Percentiles rank a stretch among this genome's conserved stretches.
phyloP scores from a whole-genome alignment of 1,139 yeast genomes.

The Candida pseudocylindracea region DNA sequence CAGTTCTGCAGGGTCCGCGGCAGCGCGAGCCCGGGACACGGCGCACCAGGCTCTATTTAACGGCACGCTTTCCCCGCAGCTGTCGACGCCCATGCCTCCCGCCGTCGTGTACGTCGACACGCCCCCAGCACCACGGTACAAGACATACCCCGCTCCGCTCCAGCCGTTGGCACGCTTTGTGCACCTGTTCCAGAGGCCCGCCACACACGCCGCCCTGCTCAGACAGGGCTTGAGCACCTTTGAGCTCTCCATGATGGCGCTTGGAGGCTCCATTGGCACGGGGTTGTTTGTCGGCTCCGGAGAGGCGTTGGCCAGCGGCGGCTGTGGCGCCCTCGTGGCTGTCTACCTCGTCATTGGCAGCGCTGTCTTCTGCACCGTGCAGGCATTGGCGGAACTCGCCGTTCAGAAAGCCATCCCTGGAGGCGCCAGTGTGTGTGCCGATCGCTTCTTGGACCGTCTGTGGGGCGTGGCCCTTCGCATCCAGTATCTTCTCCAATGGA shows the following conservation, averaged over 20 bases:
- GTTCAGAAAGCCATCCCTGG: conserved; percentile 30
- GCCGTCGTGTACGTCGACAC: too few relatives aligned
- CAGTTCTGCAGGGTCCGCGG: too few relatives aligned
- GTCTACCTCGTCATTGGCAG: conserved; percentile 22
- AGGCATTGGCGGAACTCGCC: too few relatives aligned
- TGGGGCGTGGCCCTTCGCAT: conserved; percentile 39
- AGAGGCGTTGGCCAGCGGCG: conserved; percentile 32
- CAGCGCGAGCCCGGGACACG: too few relatives aligned
- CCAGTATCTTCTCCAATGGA: conserved; percentile 48
- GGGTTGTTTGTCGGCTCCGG: conserved; percentile 22
- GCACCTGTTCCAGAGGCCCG: too few relatives aligned
- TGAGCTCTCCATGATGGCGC: conserved; percentile 8
- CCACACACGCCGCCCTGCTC: conserved; percentile 3
- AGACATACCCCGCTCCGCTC: too few relatives aligned
- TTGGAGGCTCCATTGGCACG: conserved; percentile 1
- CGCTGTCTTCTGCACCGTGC: too few relatives aligned
- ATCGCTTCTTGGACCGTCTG: conserved; percentile 36
- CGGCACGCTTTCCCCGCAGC: too few relatives aligned
- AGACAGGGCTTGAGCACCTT: conserved; percentile 15
- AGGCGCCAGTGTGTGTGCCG: conserved; percentile 36
- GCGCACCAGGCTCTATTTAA: too few relatives aligned
- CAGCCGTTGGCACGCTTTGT: too few relatives aligned
- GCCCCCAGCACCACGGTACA: too few relatives aligned
- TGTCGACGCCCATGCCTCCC: too few relatives aligned
- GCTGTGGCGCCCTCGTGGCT: conserved; percentile 38